phyloP scores from a whole-genome alignment of 176 grass and related monocot genomes.

The Zea luxurians region DNA sequence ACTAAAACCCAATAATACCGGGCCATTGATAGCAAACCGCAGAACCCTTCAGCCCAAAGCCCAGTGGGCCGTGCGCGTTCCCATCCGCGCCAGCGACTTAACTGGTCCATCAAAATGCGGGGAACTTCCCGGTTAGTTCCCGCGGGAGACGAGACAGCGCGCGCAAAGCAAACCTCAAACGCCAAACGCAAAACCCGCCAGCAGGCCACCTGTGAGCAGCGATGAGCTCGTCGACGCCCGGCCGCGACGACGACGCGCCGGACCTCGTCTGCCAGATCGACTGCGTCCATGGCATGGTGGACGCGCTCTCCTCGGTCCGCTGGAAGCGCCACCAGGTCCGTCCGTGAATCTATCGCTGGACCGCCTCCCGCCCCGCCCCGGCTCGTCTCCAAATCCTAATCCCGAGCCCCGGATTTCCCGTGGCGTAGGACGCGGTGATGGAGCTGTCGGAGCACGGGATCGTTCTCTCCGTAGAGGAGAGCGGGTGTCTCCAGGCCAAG shows the following conservation, averaged over 20 bases:
- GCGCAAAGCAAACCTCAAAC: too few species aligned
- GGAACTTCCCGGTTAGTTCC: too few species aligned
- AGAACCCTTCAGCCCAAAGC: too few species aligned
- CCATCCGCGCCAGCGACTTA: too few species aligned
- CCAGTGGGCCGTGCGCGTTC: too few species aligned
- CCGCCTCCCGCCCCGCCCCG: background rate
- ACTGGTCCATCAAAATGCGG: too few species aligned
- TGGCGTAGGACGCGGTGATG: constrained; percentile 63
- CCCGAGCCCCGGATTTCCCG: background rate
- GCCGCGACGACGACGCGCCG: constrained; percentile 49
- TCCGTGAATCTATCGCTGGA: background rate
- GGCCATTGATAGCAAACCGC: too few species aligned
- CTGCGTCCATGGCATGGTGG: constrained; percentile 70
- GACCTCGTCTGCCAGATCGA: constrained; percentile 56
- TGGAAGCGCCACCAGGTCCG: constrained; percentile 91
- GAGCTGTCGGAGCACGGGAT: constrained; percentile 83
- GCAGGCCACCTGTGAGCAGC: background rate
- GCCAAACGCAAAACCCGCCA: too few species aligned
- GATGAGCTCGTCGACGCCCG: constrained; percentile 65
- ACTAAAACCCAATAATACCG: too few species aligned
- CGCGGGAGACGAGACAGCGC: too few species aligned
- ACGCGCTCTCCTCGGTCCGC: constrained; percentile 58
- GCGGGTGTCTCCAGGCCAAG: constrained; percentile 86
- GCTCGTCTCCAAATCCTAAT: background rate
- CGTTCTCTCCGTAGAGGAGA: constrained; percentile 82